Conservation (phyloP, 805 yeast genomes). For the Candida oleophila region DNA sequence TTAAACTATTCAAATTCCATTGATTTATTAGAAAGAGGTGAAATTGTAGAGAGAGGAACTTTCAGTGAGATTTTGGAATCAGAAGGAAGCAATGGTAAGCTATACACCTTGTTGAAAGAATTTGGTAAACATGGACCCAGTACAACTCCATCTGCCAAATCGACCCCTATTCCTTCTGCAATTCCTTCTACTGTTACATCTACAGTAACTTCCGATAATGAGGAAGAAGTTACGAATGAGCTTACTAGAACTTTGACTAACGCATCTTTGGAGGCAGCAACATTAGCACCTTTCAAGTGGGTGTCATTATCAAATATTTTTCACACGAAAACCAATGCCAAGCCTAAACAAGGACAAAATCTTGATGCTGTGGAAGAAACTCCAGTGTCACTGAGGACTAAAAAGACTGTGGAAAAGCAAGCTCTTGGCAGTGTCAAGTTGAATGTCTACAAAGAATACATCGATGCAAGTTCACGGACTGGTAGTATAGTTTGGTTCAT, state of each 20-base stretch:
- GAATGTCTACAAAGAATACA: conserved; percentile 52
- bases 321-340: not conserved
- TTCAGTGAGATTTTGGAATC: conserved; percentile 17
- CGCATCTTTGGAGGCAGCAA: conserved; percentile 3
- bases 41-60: conserved; percentile 53
- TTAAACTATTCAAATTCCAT: conserved; percentile 60
- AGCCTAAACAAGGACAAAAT: conserved; percentile 6
- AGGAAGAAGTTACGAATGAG: conserved; percentile 1
- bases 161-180: conserved; percentile 3
- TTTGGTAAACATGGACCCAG: conserved; percentile 22
- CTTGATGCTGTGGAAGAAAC: conserved; percentile 12
- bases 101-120: conserved; percentile 36
- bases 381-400: conserved; percentile 9
- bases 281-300: conserved; percentile 1
- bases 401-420: conserved; percentile 44
- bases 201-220: conserved; percentile 1
- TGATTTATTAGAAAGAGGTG: conserved; percentile 53
- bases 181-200: not conserved
- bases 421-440: conserved; percentile 60
- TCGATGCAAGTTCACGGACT: conserved; percentile 54
- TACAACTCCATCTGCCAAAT: not conserved
- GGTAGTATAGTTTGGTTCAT: conserved; percentile 45
- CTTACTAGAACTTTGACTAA: not conserved
- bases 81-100: conserved; percentile 17
- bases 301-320: conserved; percentile 2